These are phyloP conservation scores for Saussurea involucrata DNA, from an alignment of 129 eudicot genomes.

Conservation along the genomic window DNA sequence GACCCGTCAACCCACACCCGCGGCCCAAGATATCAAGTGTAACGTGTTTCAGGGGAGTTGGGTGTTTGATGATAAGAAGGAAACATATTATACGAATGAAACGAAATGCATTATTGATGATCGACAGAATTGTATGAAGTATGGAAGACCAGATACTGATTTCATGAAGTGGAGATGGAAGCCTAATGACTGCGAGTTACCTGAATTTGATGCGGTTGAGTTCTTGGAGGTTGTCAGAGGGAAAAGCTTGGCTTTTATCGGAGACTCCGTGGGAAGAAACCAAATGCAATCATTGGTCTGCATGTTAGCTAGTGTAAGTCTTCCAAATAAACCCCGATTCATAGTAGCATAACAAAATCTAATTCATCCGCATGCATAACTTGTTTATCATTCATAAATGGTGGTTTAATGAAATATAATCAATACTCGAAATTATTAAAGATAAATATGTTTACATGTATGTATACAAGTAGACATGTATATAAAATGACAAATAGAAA, in stretches of 20 bases:
- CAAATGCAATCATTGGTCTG: constrained; percentile 73
- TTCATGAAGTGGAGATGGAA: constrained; percentile 69
- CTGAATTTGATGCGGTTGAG: constrained; percentile 50
- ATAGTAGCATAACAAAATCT: neutral
- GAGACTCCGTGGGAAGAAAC: constrained; percentile 65
- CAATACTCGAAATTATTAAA: neutral
- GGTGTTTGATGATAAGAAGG: constrained; percentile 42
- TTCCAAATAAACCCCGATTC: neutral
- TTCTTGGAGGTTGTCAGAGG: constrained; percentile 60
- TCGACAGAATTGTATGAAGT: constrained; percentile 64
- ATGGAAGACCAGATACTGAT: constrained; percentile 56
- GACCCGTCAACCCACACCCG: neutral
- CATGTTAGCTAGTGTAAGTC: constrained; percentile 60
- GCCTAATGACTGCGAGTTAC: constrained; percentile 57
- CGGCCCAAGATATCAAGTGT: constrained; percentile 26
- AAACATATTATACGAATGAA: constrained; percentile 51
- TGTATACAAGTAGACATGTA: neutral
- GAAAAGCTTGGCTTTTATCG: constrained; percentile 53
- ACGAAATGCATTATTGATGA: constrained; percentile 47
- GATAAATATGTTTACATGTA: constrained; percentile 14
- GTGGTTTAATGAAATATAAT: neutral
- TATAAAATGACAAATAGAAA: constrained; percentile 23
- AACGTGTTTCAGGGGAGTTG: constrained; percentile 50
- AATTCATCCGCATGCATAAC: constrained; percentile 20
- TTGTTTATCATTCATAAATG: constrained; percentile 10